phyloP scores from a whole-genome alignment of 2,329 filamentous ascomycete genomes.

The Thielaviopsis ethacetica region DNA sequence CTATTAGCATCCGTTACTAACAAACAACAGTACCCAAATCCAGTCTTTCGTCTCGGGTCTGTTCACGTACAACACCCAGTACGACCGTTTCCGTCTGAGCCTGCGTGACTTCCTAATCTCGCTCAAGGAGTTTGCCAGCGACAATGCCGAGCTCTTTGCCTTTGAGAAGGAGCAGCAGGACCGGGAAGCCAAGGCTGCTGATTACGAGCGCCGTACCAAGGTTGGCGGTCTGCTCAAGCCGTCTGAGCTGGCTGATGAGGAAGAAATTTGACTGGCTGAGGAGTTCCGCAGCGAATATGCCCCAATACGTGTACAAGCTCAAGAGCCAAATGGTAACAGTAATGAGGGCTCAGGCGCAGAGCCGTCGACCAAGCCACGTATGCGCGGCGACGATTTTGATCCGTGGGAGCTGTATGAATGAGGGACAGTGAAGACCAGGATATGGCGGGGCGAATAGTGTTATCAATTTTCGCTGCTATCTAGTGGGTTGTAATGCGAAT shows the following conservation, averaged over 20 bases:
- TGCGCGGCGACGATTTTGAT: slow-evolving; percentile 11
- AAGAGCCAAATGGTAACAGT: slow-evolving; percentile 7
- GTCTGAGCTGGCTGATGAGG: slow-evolving; percentile 80
- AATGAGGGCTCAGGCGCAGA: slow-evolving; percentile 4
- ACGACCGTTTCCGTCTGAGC: slow-evolving; percentile 89
- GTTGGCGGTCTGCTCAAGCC: slow-evolving; percentile 93
- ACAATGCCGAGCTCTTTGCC: slow-evolving; percentile 84
- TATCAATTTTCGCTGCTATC: neutral
- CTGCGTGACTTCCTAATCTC: slow-evolving; percentile 95
- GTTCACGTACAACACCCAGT: slow-evolving; percentile 74
- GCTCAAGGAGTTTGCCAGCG: slow-evolving; percentile 88
- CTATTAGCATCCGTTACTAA: slow-evolving; percentile 20
- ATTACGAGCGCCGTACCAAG: slow-evolving; percentile 84
- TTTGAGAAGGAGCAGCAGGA: slow-evolving; percentile 92
- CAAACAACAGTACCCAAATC: slow-evolving; percentile 55
- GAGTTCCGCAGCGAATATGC: slow-evolving; percentile 48
- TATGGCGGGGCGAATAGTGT: neutral
- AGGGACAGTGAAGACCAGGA: slow-evolving; percentile 7
- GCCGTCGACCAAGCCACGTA: slow-evolving; percentile 7
- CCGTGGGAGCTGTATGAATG: slow-evolving; percentile 15
- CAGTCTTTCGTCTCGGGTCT: slow-evolving; percentile 77
- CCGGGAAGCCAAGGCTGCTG: slow-evolving; percentile 67
- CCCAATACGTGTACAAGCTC: slow-evolving; percentile 19
- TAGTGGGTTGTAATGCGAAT: neutral
- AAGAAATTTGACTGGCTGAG: slow-evolving; percentile 64